Base-by-base conservation (phyloP, 1,284 basidiomycete species). In the Fomitopsis palustris region DNA sequence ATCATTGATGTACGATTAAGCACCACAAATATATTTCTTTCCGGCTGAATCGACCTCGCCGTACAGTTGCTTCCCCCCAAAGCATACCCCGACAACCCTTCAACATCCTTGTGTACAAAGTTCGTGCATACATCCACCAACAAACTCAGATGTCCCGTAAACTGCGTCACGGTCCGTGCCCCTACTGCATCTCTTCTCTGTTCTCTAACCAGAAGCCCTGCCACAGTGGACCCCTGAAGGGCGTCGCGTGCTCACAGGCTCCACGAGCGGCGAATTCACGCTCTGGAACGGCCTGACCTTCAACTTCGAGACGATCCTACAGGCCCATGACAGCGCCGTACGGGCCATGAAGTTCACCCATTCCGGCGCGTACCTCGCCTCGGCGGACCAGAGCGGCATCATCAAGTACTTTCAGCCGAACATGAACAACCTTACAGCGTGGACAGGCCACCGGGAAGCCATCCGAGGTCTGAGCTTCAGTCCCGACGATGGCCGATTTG, bases 391-490 rank as follows among this genome's bases (percentile, higher is more conserved):
- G 74, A 86, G 82, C 49, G 96, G 96, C 4, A 84, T 94, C 63
- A 94, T 99, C 81, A 99, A 99, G 75, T 99, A 99, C 77, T 99
- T 98, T 71, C 95, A 98, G 67, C 92, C 93, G 38, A 98, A 98
- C 73, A 94, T 99, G 90, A 99, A 98, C 80, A 99, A 98, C 71
- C 77, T 99, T 63, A 95, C 93, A 1, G 92, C 93, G 6, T 96
- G 95, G 83, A 84, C 90, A 47, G 96, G 93, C 0, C 93, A 96
- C 64, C 82, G 90, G 14, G 93, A 95, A 74, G 91, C 94, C 4
- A 93, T 98, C 59, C 84, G 96, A 51, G 95, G 93, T 0, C 79
- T 98, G 43, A 92, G 86, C 61, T 99, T 96, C 73, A 90, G 91
- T 64, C 95, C 96, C 1, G 90, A 97, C 69, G 96, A 99, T 71